These are phyloP conservation scores for Marasmius tenuissimus DNA, from an alignment of 1,284 basidiomycete genomes.

Conservation along the genomic window DNA sequence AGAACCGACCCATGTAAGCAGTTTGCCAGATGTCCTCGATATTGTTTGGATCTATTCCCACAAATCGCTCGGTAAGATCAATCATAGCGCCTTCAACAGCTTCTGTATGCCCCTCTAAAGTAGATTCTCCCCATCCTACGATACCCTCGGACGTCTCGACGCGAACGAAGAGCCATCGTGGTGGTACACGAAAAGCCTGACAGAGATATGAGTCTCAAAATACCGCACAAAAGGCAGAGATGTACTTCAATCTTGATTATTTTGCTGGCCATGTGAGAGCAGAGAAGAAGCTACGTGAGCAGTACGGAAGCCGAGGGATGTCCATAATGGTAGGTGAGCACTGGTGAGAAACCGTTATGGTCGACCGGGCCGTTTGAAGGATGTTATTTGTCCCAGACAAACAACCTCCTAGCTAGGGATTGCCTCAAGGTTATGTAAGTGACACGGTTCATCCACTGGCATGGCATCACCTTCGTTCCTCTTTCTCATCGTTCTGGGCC, in stretches of 20 bases:
- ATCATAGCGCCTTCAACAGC: constrained; percentile 71
- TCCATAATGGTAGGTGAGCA: no score
- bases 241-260: constrained; percentile 14
- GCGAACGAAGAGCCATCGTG: constrained; percentile 77
- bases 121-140: constrained; percentile 72
- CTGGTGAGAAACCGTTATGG: no score
- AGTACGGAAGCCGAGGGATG: no score
- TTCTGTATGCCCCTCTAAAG: constrained; percentile 73
- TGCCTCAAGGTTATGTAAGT: background rate
- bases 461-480: constrained; percentile 14
- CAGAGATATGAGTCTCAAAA: background rate
- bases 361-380: no score
- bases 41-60: constrained; percentile 68
- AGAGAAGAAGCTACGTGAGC: background rate
- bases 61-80: constrained; percentile 62
- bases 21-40: constrained; percentile 75
- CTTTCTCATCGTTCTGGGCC: constrained; percentile 26
- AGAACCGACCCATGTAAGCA: constrained; percentile 68
- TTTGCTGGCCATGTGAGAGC: background rate
- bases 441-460: background rate
- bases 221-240: background rate
- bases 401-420: background rate
- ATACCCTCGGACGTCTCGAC: constrained; percentile 68
- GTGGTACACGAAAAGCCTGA: constrained; percentile 68
- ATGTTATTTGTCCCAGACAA: background rate